Base-by-base conservation (phyloP, 75 land plant species). In the Chamaecyparis obtusa region DNA sequence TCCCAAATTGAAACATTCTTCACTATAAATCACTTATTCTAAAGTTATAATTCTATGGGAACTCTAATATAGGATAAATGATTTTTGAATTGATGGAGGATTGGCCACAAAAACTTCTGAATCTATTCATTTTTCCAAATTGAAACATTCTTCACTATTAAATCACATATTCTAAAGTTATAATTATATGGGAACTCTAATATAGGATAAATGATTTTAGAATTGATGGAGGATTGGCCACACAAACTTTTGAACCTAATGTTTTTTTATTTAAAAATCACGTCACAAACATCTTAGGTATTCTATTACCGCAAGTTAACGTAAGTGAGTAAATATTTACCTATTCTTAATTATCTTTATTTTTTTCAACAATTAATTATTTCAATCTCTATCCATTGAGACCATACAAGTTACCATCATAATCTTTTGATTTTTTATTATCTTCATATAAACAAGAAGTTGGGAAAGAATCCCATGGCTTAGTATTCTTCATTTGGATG, bases 11-110 rank as follows among this genome's bases (percentile, higher is more conserved):
- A 51, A 13, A 74, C 33, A 32, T 51, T 84, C n/a, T 56, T 6
- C 10, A 48, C 51, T 48, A 9, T 48, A 8, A 48, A 30, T 17
- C 35, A 55, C 30, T 36, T 10, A 13, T 67, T 8, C 46, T 86
- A 32, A 44, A 44, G 16, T 55, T 14, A 56, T 54, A 19, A 8
- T 71, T 24, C 67, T 9, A 39, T 80, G 24, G 84, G 3, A 37
- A 55, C n/a, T 30, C 10, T 74, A 56, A 43, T 87, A 27, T 78
- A 95, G 96, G 92, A 90, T 93, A 71, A 93, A 88, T 85, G 94
- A 93, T 75, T 92, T 93, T 89, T 95, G 96, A 9, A 60, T 46
- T 79, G 94, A 95, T 90, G 96, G 96, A 67, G 96, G 96, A 33
- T 88, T 91, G 10, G 95, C 93, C 33, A 89, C 88, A 3, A 91